These are phyloP conservation scores for Eragrostis curvula DNA, from an alignment of 176 grass and related monocot species.

Conservation along the genomic window DNA sequence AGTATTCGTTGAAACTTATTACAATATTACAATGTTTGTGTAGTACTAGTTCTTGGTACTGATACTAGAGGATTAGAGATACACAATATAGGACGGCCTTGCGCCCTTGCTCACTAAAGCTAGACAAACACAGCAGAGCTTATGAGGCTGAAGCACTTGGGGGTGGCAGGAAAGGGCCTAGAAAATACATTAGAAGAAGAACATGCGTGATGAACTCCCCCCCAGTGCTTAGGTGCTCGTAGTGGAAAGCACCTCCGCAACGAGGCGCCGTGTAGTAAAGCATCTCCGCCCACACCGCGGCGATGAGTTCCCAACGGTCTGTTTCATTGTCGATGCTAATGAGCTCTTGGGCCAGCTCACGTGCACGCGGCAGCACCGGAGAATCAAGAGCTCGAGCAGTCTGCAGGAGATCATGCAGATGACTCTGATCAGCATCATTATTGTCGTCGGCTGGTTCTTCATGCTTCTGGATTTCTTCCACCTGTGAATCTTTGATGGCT, in stretches of 20 bases:
- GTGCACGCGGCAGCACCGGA: not conserved
- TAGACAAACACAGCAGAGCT: not conserved
- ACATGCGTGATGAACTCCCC: constrained; percentile 6
- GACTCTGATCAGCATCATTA: not conserved
- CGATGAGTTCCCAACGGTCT: not conserved
- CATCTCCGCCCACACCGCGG: not conserved
- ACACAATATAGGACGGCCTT: not conserved
- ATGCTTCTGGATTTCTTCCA: not conserved
- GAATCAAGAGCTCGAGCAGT: not conserved
- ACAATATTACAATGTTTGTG: too few relatives aligned
- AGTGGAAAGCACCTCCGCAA: not conserved
- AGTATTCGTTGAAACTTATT: too few relatives aligned
- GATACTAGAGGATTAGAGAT: too few relatives aligned
- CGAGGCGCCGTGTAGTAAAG: not conserved
- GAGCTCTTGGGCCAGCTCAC: not conserved
- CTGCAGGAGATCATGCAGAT: not conserved
- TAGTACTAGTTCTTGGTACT: too few relatives aligned
- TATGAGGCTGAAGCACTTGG: not conserved
- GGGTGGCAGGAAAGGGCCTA: not conserved
- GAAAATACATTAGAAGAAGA: not conserved
- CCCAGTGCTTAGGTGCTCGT: constrained; percentile 1
- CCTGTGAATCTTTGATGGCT: too few relatives aligned
- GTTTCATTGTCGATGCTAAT: not conserved
- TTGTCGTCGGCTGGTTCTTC: not conserved
- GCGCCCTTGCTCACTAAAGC: not conserved